These are phyloP conservation scores for Geotrichum aggregatum DNA, from an alignment of 1,139 yeast genomes.

Conservation along the genomic window DNA sequence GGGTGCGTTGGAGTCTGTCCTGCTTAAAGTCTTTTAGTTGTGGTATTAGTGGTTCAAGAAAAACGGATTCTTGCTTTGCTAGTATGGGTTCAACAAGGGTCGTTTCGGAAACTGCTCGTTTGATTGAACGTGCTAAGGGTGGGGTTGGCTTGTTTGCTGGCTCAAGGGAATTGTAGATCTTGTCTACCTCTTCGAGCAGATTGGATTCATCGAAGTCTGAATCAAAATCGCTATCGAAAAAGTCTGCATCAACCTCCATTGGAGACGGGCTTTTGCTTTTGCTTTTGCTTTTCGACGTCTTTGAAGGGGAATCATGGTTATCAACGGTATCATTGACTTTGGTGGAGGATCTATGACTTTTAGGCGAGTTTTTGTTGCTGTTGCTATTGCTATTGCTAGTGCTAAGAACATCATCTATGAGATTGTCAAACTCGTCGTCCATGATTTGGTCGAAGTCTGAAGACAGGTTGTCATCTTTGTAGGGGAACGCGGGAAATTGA, in stretches of 20 bases:
- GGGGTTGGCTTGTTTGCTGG: no score
- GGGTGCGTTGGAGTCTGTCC: conserved; percentile 8
- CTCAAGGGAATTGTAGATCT: neutral
- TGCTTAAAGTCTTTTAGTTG: conserved; percentile 7
- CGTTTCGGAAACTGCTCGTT: conserved; percentile 5
- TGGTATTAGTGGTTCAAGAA: neutral
- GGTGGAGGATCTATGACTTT: no score
- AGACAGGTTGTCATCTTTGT: neutral
- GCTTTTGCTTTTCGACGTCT: neutral
- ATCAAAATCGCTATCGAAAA: neutral
- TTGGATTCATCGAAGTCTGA: neutral
- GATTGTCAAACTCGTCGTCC: conserved; percentile 2
- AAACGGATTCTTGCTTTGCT: neutral
- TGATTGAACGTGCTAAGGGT: neutral
- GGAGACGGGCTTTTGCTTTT: neutral
- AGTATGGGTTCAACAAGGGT: neutral
- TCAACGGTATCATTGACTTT: no score
- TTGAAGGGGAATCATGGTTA: neutral
- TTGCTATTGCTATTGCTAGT: neutral
- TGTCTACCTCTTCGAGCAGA: conserved; percentile 1
- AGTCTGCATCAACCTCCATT: neutral
- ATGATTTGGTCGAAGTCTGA: neutral
- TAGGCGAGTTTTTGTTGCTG: no score
- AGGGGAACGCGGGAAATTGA: neutral
- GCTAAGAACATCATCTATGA: neutral